A percentile compares a stretch with the other conserved stretches of the same genome.
These are phyloP conservation scores for Candida mesenterica DNA, from an alignment of 1,139 yeast species.

Conservation along the genomic window DNA sequence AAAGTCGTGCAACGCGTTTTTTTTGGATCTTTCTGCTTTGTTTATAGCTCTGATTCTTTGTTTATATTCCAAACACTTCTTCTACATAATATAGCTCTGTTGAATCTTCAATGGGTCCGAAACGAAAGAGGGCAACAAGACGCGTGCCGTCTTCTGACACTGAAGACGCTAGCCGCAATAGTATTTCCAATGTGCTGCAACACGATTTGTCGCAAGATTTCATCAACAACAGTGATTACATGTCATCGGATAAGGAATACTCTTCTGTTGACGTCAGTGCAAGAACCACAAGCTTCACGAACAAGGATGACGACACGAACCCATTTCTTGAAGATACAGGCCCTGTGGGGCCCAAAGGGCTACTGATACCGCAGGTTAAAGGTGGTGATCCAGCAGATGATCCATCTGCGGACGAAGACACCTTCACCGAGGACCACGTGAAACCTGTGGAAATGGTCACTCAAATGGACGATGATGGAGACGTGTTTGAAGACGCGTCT, in stretches of 20 bases:
- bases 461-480: conserved; percentile 2
- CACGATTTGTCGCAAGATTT: background rate
- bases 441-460: too few relatives aligned
- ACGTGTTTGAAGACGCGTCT: conserved; percentile 2
- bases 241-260: conserved; percentile 6
- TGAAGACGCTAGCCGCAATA: conserved; percentile 3
- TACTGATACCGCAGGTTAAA: background rate
- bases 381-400: background rate
- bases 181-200: background rate
- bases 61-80: conserved; percentile 1
- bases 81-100: background rate
- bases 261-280: conserved; percentile 1
- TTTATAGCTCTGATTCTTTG: conserved; percentile 3
- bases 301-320: conserved; percentile 5
- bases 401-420: background rate
- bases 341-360: background rate
- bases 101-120: conserved; percentile 13
- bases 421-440: too few relatives aligned
- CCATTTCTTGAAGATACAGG: conserved; percentile 7
- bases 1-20: background rate
- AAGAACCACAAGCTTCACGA: conserved; percentile 1
- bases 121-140: conserved; percentile 13
- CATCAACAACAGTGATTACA: conserved; percentile 39
- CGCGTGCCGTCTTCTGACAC: conserved; percentile 13
- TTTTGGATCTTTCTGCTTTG: background rate